Conservation (phyloP, 208 protist genomes). For the Leishmania major region DNA sequence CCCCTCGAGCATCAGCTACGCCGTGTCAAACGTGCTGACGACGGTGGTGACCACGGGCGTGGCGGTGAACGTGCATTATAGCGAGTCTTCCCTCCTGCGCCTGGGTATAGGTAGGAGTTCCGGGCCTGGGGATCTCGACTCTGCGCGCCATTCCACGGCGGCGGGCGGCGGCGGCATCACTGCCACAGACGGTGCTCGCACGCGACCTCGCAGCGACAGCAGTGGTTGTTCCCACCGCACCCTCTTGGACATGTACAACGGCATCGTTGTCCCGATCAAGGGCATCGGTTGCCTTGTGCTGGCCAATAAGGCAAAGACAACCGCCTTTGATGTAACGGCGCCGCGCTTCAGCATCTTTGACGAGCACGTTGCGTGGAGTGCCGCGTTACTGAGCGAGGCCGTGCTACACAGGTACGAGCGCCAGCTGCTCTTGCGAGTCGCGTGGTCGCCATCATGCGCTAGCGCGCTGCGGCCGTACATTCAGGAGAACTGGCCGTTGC, state of each 20-base stretch:
- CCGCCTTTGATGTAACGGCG: background rate
- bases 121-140: background rate
- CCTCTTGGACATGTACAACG: conserved; percentile 40
- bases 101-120: background rate
- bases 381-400: conserved; percentile 52
- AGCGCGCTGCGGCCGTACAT: conserved; percentile 31
- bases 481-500: background rate
- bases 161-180: background rate
- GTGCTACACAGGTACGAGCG: conserved; percentile 61
- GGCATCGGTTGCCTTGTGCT: conserved; percentile 69
- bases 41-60: conserved; percentile 61
- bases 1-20: conserved; percentile 62
- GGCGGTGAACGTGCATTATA: conserved; percentile 64
- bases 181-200: background rate
- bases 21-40: conserved; percentile 50
- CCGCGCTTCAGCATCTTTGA: conserved; percentile 57
- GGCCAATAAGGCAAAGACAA: conserved; percentile 47
- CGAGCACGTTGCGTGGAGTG: conserved; percentile 75
- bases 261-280: conserved; percentile 58
- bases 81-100: conserved; percentile 11
- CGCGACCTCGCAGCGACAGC: background rate
- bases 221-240: background rate
- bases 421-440: conserved; percentile 47
- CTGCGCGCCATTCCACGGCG: background rate
- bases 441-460: conserved; percentile 37